Evolutionary conservation across 2,329 filamentous ascomycete species (phyloP), one percentile per base, ranked within the genome.

Genomic region (Chaetomium strumarium): DNA sequence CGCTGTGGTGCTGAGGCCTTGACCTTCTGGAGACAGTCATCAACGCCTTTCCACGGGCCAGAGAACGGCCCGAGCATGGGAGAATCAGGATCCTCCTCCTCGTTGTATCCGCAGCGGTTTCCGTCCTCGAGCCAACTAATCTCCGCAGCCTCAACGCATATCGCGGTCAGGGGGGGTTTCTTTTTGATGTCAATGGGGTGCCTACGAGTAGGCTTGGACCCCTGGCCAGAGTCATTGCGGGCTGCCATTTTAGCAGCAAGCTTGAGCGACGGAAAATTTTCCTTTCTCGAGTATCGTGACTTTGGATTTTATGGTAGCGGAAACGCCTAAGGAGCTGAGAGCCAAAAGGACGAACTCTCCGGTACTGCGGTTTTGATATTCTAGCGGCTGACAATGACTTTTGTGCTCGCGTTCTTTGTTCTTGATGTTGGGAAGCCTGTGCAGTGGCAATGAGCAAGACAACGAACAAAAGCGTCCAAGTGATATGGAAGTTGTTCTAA

Each of bases 11-110:
- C n/a, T n/a, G 12, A 12, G 14, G 14, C n/a, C 7, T 14, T 37
- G 12, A 14, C n/a, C 34, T n/a, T 37, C 12, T 16, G 34, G 16
- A 16, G 34, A 3, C 7, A 36, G 19, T 31, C 29, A n/a, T 19
- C 30, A 31, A 33, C 20, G 3, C 36, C 17, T 33, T 6, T 40
- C 51, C 51, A 49, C 1, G 39, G 44, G 8, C 51, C 41, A 2
- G 51, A 49, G 14, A 53, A 53, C 14, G 41, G 30, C 3, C 42
- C 46, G 6, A 53, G 46, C 5, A 53, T 46, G 7, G 46, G 46
- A 17, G 24, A 51, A 6, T 20, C 14, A 19, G 24, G 46, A 6
- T 34, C 10, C 1, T 39, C n/a, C 16, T 24, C 36, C 36, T 51
- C 42, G 1, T 16, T 10, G 5, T 37, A 41, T 16, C 20, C 17